Evolutionary conservation across 495 filamentous ascomycete genomes (phyloP), one percentile per base, ranked within the genome.

Genomic region (Trichoderma gamsii): DNA sequence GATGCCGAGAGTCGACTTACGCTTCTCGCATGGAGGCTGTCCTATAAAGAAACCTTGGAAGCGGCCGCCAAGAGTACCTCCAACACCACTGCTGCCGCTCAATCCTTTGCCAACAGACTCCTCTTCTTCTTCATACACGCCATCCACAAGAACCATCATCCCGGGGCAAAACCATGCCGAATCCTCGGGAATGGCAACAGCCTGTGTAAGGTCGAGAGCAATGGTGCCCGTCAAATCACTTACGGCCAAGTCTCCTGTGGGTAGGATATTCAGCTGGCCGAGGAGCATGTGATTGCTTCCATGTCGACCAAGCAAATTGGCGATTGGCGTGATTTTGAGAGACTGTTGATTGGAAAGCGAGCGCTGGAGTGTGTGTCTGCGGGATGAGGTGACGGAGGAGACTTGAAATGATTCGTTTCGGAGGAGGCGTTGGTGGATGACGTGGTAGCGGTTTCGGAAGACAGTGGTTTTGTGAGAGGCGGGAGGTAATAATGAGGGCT

Each of bases 121-220:
- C 67, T 90, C 90, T 72, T 96, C 92, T 76, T 97, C 95, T 77
- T 97, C 93, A 74, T 98, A 99, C 25, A 92, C 85, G 2, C 95
- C 95, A 73, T 98, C 96, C 8, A 97, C 86, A 35, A 98, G 82
- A 3, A 97, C 90, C 68, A 99, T 92, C 92, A 97, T 97, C 2
- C 95, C 95, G 0, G 95, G 93, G 0, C 87, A 85, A 73, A 97
- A 96, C 90, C 92, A 98, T 8, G 90, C 89, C 21, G 90, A 92
- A 71, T 96, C 88, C 69, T 91, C 87, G 1, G 93, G 93, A 69
- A 97, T 88, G 46, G 90, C 85, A 25, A 86, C 85, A 0, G 93
- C 92, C 72, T 95, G 90, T 21, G 87, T 86, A 21, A 97, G 77
- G 71, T 97, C 92, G 18, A 99, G 82, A 12, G 85, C 80, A 70